Percentiles rank a stretch among this genome's conserved stretches.
phyloP scores from a whole-genome alignment of 805 yeast species.

The Candida railenensis region DNA sequence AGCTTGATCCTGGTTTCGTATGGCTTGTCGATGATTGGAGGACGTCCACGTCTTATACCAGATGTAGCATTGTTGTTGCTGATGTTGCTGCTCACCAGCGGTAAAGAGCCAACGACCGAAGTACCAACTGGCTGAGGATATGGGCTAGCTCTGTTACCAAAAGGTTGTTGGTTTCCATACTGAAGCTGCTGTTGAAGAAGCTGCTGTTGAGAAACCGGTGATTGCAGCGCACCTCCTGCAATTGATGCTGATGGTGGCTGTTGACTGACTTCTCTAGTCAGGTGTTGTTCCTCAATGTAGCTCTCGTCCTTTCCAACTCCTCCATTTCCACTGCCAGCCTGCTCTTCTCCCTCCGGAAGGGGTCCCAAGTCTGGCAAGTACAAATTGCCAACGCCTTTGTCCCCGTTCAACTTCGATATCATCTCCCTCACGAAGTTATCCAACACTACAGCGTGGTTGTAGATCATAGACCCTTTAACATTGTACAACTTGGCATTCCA shows the following conservation, averaged over 20 bases:
- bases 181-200: not conserved
- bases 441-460: slow-evolving; percentile 63
- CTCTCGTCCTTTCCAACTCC: slow-evolving; percentile 1
- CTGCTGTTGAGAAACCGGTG: not conserved
- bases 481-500: slow-evolving; percentile 91
- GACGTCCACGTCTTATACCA: slow-evolving; percentile 80
- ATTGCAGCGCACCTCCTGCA: not conserved
- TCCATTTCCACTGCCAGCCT: too few species aligned
- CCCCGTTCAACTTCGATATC: slow-evolving; percentile 49
- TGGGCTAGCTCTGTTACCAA: not conserved
- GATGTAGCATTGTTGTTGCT: slow-evolving; percentile 19
- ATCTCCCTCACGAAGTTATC: slow-evolving; percentile 50
- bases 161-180: slow-evolving; percentile 4
- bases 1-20: slow-evolving; percentile 91
- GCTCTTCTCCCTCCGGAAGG: slow-evolving; percentile 50
- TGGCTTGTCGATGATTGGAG: slow-evolving; percentile 88
- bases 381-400: slow-evolving; percentile 36
- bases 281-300: not conserved
- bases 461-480: slow-evolving; percentile 63
- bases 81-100: not conserved
- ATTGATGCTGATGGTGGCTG: slow-evolving; percentile 5
- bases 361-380: slow-evolving; percentile 69
- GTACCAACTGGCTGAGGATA: not conserved
- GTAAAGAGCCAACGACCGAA: too few species aligned
- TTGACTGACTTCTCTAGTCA: not conserved